A percentile compares a stretch with the other conserved stretches of the same genome.
phyloP scores from a whole-genome alignment of 345 rosid genomes.

The Melastoma malabathricum region DNA sequence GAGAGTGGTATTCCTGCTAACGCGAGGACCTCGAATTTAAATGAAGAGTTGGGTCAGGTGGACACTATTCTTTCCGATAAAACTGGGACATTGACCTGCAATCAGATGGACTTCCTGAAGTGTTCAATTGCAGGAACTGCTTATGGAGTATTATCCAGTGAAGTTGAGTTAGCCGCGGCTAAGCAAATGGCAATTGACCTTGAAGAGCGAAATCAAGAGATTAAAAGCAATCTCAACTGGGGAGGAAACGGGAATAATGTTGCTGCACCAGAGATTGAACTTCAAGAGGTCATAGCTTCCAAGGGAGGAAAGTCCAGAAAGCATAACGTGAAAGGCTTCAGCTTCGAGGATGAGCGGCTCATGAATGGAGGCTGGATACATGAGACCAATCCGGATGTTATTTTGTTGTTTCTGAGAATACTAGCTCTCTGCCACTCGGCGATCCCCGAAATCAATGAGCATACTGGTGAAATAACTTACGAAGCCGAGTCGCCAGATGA shows the following conservation, averaged over 20 bases:
- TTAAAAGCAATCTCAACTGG: conserved; percentile 8
- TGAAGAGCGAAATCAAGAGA: conserved; percentile 18
- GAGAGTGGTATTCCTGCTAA: conserved; percentile 37
- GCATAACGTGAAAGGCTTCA: conserved; percentile 40
- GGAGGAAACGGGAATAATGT: conserved; percentile 7
- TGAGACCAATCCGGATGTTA: conserved; percentile 23
- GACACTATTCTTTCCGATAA: conserved; percentile 63
- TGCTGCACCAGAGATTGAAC: conserved; percentile 3
- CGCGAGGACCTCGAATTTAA: conserved; percentile 65
- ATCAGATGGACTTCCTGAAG: conserved; percentile 72
- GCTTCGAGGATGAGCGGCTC: conserved; percentile 50
- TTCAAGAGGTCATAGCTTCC: not conserved
- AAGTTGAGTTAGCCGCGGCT: conserved; percentile 55
- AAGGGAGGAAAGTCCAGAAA: conserved; percentile 7
- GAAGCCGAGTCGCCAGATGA: conserved; percentile 95
- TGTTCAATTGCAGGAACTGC: conserved; percentile 70
- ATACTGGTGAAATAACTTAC: conserved; percentile 32
- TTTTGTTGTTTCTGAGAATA: conserved; percentile 54
- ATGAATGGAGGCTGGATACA: conserved; percentile 44
- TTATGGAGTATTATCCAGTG: conserved; percentile 41
- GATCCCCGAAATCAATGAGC: conserved; percentile 42
- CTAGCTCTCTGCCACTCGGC: conserved; percentile 68
- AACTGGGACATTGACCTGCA: conserved; percentile 80
- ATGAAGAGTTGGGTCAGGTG: conserved; percentile 77
- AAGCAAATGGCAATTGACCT: conserved; percentile 35